Base-by-base conservation (phyloP, 2,329 filamentous ascomycete species). In the Stenocarpella maydis region DNA sequence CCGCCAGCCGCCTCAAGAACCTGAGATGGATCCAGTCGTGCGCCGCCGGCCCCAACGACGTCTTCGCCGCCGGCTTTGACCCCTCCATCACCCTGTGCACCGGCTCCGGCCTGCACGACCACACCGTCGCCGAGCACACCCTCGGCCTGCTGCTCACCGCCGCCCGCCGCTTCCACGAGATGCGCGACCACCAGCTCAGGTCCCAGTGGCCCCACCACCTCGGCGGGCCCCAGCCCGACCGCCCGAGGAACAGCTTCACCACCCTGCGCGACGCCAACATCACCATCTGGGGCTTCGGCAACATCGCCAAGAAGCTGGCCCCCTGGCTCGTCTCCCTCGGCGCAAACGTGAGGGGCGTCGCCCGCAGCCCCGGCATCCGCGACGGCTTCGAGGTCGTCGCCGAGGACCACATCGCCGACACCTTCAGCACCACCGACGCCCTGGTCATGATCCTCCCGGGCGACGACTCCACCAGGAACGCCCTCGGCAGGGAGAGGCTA, bases 361-460 rank as follows among this genome's bases (percentile, higher is more conserved):
- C 90, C 15, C 82, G 89, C 15, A 76, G 75, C 10, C 74, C 82
- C 0, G 89, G 90, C 10, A 86, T 91, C 17, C 82, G 89, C 55
- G 78, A 86, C 69, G 89, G 88, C 19, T 80, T 87, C 52, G 82
- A 90, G 80, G 84, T 91, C 67, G 86, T 83, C 77, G 77, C 74
- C 64, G 88, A 90, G 76, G 85, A 87, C 67, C 80, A 78, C 53
- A 81, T 91, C 52, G 71, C 83, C 5, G 79, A 85, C 71, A 77
- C 90, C 39, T 81, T 91, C 43, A 80, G 84, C 39, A 75, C 84
- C 76, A 90, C 88, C 0, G 89, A 91, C 74, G 89, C 87, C 0
- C 81, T 91, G n/a, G 88, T 91, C 73, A 90, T 91, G 88, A 90
- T 90, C 72, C 81, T 90, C 9, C 88, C 88, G 0, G 88, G 88